Evolutionary conservation across 2,329 filamentous ascomycete species (phyloP), one percentile per base, ranked within the genome.

Genomic region (Blastomyces gilchristii): DNA sequence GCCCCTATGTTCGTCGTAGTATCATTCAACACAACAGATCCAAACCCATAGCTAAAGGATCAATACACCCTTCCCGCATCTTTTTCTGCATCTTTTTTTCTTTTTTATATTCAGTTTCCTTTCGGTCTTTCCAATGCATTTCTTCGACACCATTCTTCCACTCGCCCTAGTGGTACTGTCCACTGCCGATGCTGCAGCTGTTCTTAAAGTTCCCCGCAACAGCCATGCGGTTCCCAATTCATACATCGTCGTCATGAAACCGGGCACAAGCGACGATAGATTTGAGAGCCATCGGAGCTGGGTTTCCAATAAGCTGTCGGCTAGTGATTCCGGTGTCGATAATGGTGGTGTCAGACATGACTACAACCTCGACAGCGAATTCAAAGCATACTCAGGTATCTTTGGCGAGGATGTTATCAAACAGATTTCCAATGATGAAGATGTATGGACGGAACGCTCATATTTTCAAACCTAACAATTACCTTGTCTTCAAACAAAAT

Each of bases 101-200:
- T 22, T 22, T 25, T 47, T 28, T n/a, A 2, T 25, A 18, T 25
- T 18, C 56, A 45, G n/a, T n/a, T 25, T 58, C 25, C 2, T 9
- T 22, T 25, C 14, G 31, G 25, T 11, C 8, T 63, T 56, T 61
- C 64, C 53, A 31, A 67, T 67, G 66, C 56, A 47, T 62, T 34
- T 64, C 58, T 49, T 67, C 50, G 56, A 41, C 43, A 60, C 61
- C 11, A 16, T 62, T 49, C 56, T 67, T 37, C 41, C 65, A 2
- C 12, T 66, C 53, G 63, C 60, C 53, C 63, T 67, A 28, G 61
- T 62, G 61, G 62, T 56, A 22, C 61, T 65, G 25, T 63, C 63
- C 39, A 39, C 47, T 22, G 62, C 65, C 39, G 37, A 66, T 59
- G 66, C 58, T 28, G 65, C 62, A 41, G 47, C 64, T 16, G 5